Evolutionary conservation across 176 grass and related monocot genomes (phyloP), one percentile per base, ranked within the genome.

Genomic region (Phragmites australis): DNA sequence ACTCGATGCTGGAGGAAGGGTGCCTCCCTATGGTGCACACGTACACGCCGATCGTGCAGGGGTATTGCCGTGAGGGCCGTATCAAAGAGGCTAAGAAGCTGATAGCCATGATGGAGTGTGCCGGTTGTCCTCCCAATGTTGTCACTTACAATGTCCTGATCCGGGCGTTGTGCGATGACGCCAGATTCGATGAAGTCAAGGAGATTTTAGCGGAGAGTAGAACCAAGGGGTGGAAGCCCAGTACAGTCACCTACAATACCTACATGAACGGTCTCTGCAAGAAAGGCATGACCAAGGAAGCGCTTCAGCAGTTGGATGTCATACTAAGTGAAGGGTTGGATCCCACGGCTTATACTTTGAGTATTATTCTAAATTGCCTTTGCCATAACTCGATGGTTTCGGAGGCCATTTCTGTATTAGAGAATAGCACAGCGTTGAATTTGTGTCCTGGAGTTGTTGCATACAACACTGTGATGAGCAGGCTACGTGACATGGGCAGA

Each of bases 91-190:
- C 94, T 31, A 93, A 81, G 86, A 67, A 79, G 58, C 75, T 93
- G 40, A 91, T 97, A 57, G 59, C 26, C 9, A 54, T 76, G 17
- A 97, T 97, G 94, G 87, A 79, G n/a, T 44, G 44, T 64, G 46
- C 67, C 17, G 91, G 91, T 34, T 97, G 81, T 45, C 69, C 74
- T 70, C 87, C 91, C 27, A 89, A 82, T 66, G 78, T 58, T 14
- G 74, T 93, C 69, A 91, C 91, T 52, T 97, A 97, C 74, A 97
- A 97, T 76, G 62, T 97, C 88, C 57, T 91, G 46, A 97, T 93
- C 56, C 89, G 31, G 64, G 91, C 81, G 0, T 74, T 93, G 77
- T 97, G 91, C 37, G 60, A 86, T 4, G 65, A 50, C 8, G 81
- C 13, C 34, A 91, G 72, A 50, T 91, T 93, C 55, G 83, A 91